Conservation (phyloP, 2,329 filamentous ascomycete species). For the Xylaria sp. region DNA sequence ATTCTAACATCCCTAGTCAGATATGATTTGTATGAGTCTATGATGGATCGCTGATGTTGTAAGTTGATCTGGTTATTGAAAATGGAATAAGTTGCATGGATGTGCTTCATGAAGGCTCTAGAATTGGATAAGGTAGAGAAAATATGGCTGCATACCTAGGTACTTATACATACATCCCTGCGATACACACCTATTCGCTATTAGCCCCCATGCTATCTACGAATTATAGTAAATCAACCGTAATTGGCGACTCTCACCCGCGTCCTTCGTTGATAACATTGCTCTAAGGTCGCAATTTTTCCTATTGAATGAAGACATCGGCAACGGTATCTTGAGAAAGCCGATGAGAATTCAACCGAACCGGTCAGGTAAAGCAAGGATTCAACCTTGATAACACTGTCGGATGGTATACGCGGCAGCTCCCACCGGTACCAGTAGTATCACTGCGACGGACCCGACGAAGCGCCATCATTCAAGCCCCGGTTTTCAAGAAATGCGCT, state of each 20-base stretch:
- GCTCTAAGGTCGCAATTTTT: neutral
- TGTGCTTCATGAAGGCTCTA: no score
- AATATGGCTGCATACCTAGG: no score
- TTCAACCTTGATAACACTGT: neutral
- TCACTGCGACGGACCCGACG: slow-evolving; percentile 1
- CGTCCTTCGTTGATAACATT: neutral
- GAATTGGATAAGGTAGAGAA: no score
- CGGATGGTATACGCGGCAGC: neutral
- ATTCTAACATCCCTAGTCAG: neutral
- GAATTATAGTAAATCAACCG: no score
- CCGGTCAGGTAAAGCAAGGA: neutral
- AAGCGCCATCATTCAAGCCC: neutral
- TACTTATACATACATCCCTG: no score
- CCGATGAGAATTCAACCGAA: neutral
- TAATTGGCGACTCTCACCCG: no score
- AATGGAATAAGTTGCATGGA: no score
- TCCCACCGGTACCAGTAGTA: neutral
- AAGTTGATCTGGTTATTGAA: neutral
- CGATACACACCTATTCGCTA: no score
- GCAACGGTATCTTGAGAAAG: neutral
- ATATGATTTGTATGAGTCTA: neutral
- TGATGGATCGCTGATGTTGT: neutral
- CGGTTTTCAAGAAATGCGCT: slow-evolving; percentile 1
- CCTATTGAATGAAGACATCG: neutral
- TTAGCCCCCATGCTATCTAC: no score